These are phyloP conservation scores for Hypoxylon trugodes DNA, from an alignment of 495 filamentous ascomycete genomes.

Conservation along the genomic window DNA sequence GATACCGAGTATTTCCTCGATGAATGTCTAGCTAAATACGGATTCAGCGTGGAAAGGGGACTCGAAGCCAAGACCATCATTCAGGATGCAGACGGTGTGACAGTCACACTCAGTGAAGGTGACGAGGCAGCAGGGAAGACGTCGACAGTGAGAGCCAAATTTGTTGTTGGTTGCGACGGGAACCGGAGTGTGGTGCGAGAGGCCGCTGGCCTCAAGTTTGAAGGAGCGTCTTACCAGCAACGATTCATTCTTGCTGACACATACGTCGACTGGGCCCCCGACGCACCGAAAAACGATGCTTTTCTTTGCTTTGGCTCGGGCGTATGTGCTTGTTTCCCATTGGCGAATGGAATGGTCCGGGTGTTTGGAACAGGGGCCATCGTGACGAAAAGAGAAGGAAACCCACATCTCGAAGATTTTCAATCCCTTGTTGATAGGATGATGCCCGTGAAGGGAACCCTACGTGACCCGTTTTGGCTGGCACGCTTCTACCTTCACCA, in stretches of 20 bases:
- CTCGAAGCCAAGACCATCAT: background rate
- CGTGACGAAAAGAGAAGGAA: background rate
- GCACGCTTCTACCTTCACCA: background rate
- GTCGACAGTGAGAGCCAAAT: background rate
- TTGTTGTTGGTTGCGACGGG: background rate
- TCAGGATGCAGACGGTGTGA: background rate
- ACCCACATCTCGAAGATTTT: background rate
- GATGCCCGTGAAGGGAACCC: background rate
- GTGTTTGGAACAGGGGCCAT: background rate
- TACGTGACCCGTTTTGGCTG: background rate
- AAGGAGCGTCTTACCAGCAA: background rate
- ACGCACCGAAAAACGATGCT: background rate
- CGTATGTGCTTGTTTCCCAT: background rate
- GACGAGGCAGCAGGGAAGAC: background rate
- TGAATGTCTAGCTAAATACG: background rate
- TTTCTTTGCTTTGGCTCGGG: background rate
- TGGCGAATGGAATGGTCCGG: background rate
- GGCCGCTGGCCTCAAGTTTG: background rate
- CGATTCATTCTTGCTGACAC: background rate
- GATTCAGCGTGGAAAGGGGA: background rate
- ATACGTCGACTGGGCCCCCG: background rate
- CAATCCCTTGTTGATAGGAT: background rate
- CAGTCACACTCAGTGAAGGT: background rate
- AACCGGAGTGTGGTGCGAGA: background rate
- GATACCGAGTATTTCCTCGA: constrained; percentile 2